Percentiles rank a stretch among this genome's conserved stretches.
phyloP scores from a whole-genome alignment of 495 filamentous ascomycete genomes.

The Neurospora intermedia region DNA sequence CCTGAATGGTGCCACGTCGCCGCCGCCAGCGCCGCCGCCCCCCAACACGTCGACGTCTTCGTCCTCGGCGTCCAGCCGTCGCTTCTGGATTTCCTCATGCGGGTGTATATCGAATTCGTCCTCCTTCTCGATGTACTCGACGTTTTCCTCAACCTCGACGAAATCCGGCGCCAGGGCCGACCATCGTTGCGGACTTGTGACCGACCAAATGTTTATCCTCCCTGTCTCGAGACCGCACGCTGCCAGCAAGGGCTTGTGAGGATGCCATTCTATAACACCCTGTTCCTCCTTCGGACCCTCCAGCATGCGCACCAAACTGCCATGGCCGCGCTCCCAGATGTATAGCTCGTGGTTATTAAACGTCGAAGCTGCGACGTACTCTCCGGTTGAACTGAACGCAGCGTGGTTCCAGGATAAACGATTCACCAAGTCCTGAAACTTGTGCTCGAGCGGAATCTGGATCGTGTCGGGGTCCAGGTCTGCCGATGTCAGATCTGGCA shows the following conservation, averaged over 20 bases:
- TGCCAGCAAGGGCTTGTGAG: conserved; percentile 73
- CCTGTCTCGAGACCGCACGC: conserved; percentile 86
- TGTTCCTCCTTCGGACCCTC: conserved; percentile 93
- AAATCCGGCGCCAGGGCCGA: conserved; percentile 95
- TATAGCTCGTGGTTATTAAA: conserved; percentile 98
- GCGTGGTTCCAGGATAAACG: conserved; percentile 91
- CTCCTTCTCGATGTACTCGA: conserved; percentile 88
- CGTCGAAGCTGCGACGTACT: conserved; percentile 86
- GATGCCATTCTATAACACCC: conserved; percentile 95
- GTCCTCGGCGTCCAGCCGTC: conserved; percentile 71
- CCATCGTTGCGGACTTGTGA: conserved; percentile 88
- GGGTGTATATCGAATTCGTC: conserved; percentile 98
- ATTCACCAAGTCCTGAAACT: conserved; percentile 97
- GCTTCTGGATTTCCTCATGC: conserved; percentile 86
- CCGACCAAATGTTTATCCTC: conserved; percentile 85
- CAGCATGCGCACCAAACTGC: conserved; percentile 90
- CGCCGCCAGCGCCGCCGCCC: conserved; percentile 37
- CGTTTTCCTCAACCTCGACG: conserved; percentile 93
- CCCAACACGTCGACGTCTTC: conserved; percentile 82
- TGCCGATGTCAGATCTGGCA: conserved; percentile 40
- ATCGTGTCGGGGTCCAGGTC: conserved; percentile 59
- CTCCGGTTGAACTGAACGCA: conserved; percentile 82
- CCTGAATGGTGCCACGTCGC: conserved; percentile 54
- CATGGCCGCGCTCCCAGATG: conserved; percentile 90
- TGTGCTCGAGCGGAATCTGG: conserved; percentile 86